Base-by-base conservation (phyloP, 1,284 basidiomycete species). In the Rhodotorula sp. region DNA sequence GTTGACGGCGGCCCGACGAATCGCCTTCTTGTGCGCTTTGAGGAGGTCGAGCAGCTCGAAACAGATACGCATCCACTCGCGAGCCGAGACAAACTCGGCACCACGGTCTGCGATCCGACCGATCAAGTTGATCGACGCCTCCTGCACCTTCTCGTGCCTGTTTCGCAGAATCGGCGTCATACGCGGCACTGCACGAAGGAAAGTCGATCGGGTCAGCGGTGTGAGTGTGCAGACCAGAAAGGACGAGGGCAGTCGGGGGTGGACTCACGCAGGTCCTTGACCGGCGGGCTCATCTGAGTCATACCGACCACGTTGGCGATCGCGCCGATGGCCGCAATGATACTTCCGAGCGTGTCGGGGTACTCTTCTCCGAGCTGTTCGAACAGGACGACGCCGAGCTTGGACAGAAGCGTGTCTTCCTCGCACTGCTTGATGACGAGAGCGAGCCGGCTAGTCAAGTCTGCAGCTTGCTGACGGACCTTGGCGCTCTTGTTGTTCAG, bases 21-120 rank as follows among this genome's bases (percentile, higher is more conserved):
- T 99, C 51, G 92, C 95, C 84, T 97, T 97, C 85, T 99, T 99
- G 85, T 99, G 97, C 14, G 97, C 97, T 82, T 99, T 99, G 79
- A 99, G 87, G 57, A 99, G 85, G 80, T 99, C 97, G 62, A 99
- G 87, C 54, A 99, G 85, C 82, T 99, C 97, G 83, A 99, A 99
- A 81, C 97, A 99, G 82, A 99, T 99, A 80, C 97, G 90, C 97
- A 99, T 99, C 96, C 96, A 99, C 83, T 99, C 97, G 80, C 96
- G 89, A 31, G 97, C 96, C 43, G 94, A 94, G 0, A 99, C 97
- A 74, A 93, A 98, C 83, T 99, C 97, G 54, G 97, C 93, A 71
- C 97, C 97, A 81, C 97, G 93, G 88, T 99, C 97, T 71, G 97
- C 95, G 77, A 99, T 98, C 82, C 95, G 93, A 77, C 97, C 97